Evolutionary conservation across 371 early-diverging fungal genomes (phyloP), one percentile per base, ranked within the genome.

Genomic region (Phascolomyces articulosus): DNA sequence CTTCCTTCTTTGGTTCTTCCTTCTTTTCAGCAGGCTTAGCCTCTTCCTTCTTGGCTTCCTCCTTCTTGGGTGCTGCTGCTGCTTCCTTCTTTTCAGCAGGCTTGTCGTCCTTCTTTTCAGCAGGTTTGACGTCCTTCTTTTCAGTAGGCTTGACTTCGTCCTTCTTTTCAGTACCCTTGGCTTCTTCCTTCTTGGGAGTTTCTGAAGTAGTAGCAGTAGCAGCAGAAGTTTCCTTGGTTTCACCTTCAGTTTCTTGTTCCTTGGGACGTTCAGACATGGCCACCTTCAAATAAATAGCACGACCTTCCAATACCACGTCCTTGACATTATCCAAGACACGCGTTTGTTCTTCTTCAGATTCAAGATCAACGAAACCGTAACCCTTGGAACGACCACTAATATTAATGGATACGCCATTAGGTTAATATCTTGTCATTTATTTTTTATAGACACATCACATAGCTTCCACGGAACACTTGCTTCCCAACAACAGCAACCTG

Each of bases 361-460:
- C 87, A 56, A 95, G 82, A 65, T 94, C 94, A 44, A 96, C 93
- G 75, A 97, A 96, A 21, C 96, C 97, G 78, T 90, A 96, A 40
- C 97, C 96, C 82, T 93, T 94, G 78, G 44, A 44, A n/a, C 44
- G 44, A 44, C 44, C 44, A 16, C 44, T 44, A 44, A 13, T 6
- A 9, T 9, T 34, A 34, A 34, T n/a, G n/a, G n/a, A n/a, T n/a
- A n/a, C n/a, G n/a, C n/a, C n/a, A n/a, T n/a, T n/a, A n/a, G n/a
- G n/a, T n/a, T n/a, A n/a, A n/a, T n/a, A n/a, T n/a, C n/a, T n/a
- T n/a, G n/a, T n/a, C n/a, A n/a, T n/a, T n/a, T n/a, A n/a, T n/a
- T n/a, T n/a, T n/a, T n/a, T n/a, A n/a, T n/a, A n/a, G n/a, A n/a
- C n/a, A n/a, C n/a, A n/a, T n/a, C n/a, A n/a, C n/a, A n/a, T n/a